Evolutionary conservation across 176 grass and related monocot genomes (phyloP).

Genomic region (Rhynchospora pubera): DNA sequence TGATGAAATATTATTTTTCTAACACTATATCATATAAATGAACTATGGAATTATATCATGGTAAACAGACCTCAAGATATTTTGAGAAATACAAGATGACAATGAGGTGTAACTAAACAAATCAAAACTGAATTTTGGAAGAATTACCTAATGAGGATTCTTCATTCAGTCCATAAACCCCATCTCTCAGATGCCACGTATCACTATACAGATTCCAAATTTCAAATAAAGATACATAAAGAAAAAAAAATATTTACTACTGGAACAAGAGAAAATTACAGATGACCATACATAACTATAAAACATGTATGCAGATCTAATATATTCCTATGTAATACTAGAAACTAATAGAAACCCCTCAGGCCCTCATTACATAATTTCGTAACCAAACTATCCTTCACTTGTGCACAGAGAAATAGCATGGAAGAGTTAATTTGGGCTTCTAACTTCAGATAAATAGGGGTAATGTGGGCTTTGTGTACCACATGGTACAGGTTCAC

Average conservation of each 20-base stretch:
- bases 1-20: neutral
- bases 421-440: neutral
- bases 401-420: neutral
- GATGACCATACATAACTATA: neutral
- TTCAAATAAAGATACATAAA: neutral
- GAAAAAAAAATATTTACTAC: neutral
- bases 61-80: neutral
- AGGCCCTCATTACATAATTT: neutral
- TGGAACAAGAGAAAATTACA: neutral
- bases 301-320: neutral
- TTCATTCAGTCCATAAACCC: constrained; percentile 51
- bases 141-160: constrained; percentile 52
- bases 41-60: neutral
- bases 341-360: neutral
- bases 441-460: neutral
- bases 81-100: neutral
- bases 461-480: neutral
- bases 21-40: neutral
- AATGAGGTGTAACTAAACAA: neutral
- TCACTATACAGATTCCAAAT: constrained; percentile 41
- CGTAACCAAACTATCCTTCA: neutral
- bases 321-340: neutral
- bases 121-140: constrained; percentile 1
- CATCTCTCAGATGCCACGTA: constrained; percentile 64
- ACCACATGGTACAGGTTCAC: neutral